These are phyloP conservation scores for Tubosaeta brunneosetosa DNA, from an alignment of 768 basidiomycete genomes.

Conservation along the genomic window DNA sequence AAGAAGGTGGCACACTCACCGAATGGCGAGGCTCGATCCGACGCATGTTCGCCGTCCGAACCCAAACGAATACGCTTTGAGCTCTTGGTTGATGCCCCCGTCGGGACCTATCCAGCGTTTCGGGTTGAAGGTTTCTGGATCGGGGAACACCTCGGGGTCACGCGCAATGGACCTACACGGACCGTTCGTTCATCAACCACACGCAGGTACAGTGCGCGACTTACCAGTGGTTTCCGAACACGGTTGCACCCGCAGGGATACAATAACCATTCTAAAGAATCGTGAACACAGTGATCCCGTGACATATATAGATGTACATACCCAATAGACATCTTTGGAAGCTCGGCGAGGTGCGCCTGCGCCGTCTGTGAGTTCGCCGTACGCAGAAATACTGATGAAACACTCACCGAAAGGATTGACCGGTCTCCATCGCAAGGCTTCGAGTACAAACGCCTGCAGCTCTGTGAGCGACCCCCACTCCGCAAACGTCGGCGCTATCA, in stretches of 20 bases:
- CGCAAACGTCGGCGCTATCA: slow-evolving; percentile 14
- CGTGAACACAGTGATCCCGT: neutral
- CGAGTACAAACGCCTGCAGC: slow-evolving; percentile 36
- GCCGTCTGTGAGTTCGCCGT: neutral
- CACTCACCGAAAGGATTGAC: slow-evolving; percentile 29
- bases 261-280: slow-evolving; percentile 30
- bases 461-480: slow-evolving; percentile 32
- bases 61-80: slow-evolving; percentile 50
- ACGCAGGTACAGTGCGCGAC: neutral
- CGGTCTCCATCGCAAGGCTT: slow-evolving; percentile 38
- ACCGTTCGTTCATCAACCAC: neutral
- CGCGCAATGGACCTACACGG: slow-evolving; percentile 19
- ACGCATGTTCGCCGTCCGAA: slow-evolving; percentile 40
- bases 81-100: slow-evolving; percentile 43
- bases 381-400: too few species aligned
- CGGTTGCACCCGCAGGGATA: slow-evolving; percentile 32
- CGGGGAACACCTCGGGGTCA: slow-evolving; percentile 24
- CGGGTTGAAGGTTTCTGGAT: slow-evolving; percentile 49
- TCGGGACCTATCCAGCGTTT: slow-evolving; percentile 48
- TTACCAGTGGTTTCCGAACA: slow-evolving; percentile 31
- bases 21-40: slow-evolving; percentile 20
- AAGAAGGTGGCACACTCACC: slow-evolving; percentile 13
- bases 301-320: neutral
- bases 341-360: slow-evolving; percentile 22
- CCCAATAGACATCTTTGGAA: slow-evolving; percentile 26